Percentiles rank a stretch among this genome's conserved stretches.
Evolutionary conservation across 2,329 filamentous ascomycete species (phyloP).

Genomic region (Phyllosticta ampelicida): DNA sequence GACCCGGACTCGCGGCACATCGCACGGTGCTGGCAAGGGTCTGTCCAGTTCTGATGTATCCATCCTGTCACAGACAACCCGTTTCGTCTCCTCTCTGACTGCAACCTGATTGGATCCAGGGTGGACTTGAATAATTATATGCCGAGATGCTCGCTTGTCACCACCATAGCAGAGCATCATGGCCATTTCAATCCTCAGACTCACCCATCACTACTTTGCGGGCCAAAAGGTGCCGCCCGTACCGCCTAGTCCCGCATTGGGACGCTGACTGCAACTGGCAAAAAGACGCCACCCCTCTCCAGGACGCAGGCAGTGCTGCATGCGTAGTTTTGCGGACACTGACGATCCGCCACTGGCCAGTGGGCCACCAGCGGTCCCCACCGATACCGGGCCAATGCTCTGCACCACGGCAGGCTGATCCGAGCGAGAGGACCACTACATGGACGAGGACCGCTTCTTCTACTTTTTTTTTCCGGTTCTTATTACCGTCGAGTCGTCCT

Average conservation of each 20-base stretch:
- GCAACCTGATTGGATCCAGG: not conserved
- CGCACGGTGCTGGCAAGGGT: not conserved
- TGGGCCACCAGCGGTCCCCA: not conserved
- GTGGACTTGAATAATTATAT: not conserved
- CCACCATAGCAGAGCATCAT: not conserved
- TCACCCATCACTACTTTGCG: not conserved
- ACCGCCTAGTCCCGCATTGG: not conserved
- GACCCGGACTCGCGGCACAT: not conserved
- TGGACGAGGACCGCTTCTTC: not conserved
- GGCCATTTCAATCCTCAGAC: not conserved
- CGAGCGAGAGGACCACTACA: not conserved
- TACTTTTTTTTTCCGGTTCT: not conserved
- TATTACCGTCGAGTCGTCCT: not conserved
- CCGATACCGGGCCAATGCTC: not conserved
- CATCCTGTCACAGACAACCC: not conserved
- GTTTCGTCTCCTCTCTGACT: not conserved
- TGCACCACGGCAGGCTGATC: not conserved
- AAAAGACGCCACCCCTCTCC: not conserved
- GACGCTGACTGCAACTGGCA: not conserved
- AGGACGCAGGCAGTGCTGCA: not conserved
- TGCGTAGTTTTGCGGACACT: not conserved
- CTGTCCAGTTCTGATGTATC: not conserved
- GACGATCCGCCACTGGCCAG: not conserved
- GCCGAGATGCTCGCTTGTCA: not conserved
- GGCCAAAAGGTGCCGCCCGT: not conserved